These are phyloP conservation scores for Daldinia grandis DNA, from an alignment of 495 filamentous ascomycete species.

Conservation along the genomic window DNA sequence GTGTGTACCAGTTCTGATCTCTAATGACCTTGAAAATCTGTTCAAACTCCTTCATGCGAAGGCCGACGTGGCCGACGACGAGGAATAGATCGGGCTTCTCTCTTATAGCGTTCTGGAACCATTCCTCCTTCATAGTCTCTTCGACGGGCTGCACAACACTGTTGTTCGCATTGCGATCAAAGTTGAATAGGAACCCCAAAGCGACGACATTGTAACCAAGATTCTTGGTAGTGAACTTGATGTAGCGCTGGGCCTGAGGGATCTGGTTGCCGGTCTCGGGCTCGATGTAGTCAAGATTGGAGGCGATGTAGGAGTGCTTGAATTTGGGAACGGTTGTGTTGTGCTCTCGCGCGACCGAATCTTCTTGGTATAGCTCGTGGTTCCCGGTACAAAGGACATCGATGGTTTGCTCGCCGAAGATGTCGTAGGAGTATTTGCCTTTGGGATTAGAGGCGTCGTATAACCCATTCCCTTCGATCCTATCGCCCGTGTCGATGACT, in stretches of 20 bases:
- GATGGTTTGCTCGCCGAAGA: constrained; percentile 80
- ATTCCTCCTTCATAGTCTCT: constrained; percentile 79
- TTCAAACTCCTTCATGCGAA: constrained; percentile 79
- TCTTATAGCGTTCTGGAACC: constrained; percentile 88
- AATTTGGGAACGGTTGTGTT: constrained; percentile 80
- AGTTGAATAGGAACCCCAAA: constrained; percentile 95
- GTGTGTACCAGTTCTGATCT: constrained; percentile 75
- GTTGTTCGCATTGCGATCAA: constrained; percentile 87
- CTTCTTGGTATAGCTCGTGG: constrained; percentile 89
- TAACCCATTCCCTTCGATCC: constrained; percentile 95
- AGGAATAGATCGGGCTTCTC: constrained; percentile 90
- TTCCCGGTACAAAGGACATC: constrained; percentile 92
- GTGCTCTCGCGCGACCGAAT: constrained; percentile 80
- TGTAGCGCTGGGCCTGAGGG: constrained; percentile 81
- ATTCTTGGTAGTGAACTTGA: constrained; percentile 89
- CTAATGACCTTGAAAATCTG: constrained; percentile 82
- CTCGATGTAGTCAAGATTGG: constrained; percentile 89
- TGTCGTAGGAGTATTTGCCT: constrained; percentile 85
- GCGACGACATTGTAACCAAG: constrained; percentile 83
- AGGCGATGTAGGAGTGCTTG: constrained; percentile 78
- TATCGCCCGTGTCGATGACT: constrained; percentile 92
- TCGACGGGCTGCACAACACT: constrained; percentile 82
- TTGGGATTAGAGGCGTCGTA: constrained; percentile 91
- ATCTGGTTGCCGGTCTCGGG: constrained; percentile 71
- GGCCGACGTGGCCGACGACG: constrained; percentile 85